Evolutionary conservation across 352 stramenopile species (phyloP).

Genomic region (Pythium myriotylum): DNA sequence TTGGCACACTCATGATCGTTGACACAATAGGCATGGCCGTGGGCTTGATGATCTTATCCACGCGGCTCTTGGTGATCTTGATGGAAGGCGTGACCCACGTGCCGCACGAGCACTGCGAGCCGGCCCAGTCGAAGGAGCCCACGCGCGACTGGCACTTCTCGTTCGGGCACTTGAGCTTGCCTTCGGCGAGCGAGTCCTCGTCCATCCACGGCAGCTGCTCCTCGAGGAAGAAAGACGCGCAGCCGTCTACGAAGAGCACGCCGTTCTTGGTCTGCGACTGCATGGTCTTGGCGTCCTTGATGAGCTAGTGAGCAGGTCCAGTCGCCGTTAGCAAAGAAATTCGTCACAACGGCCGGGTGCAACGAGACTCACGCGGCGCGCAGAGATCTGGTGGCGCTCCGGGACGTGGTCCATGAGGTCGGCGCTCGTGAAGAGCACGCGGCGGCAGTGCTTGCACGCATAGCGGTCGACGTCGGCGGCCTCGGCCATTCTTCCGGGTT

Average conservation of each 20-base stretch:
- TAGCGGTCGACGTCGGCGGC: constrained; percentile 30
- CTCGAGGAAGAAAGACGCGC: constrained; percentile 75
- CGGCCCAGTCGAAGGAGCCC: constrained; percentile 74
- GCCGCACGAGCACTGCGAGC: constrained; percentile 80
- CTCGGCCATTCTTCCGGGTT: constrained; percentile 18
- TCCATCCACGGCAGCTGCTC: constrained; percentile 79
- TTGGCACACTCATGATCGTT: constrained; percentile 21
- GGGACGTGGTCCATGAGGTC: constrained; percentile 60
- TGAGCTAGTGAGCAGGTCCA: constrained; percentile 34
- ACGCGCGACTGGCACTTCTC: constrained; percentile 71
- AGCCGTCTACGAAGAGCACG: constrained; percentile 38
- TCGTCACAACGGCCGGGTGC: too few relatives aligned
- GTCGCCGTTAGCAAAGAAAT: neutral
- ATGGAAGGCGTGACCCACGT: constrained; percentile 85
- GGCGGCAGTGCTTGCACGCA: constrained; percentile 74
- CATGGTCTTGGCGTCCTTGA: constrained; percentile 71
- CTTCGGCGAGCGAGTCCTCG: constrained; percentile 52
- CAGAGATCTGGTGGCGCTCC: constrained; percentile 69
- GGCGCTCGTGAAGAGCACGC: constrained; percentile 63
- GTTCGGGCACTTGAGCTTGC: constrained; percentile 74
- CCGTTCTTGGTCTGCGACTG: constrained; percentile 28
- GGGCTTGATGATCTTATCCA: constrained; percentile 42
- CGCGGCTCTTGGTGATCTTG: constrained; percentile 81
- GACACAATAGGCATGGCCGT: constrained; percentile 30
- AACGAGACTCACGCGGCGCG: constrained; percentile 41